A percentile compares a stretch with the other conserved stretches of the same genome.
Conservation (phyloP, 2,329 filamentous ascomycete species). For the Cladosporium phlei region DNA sequence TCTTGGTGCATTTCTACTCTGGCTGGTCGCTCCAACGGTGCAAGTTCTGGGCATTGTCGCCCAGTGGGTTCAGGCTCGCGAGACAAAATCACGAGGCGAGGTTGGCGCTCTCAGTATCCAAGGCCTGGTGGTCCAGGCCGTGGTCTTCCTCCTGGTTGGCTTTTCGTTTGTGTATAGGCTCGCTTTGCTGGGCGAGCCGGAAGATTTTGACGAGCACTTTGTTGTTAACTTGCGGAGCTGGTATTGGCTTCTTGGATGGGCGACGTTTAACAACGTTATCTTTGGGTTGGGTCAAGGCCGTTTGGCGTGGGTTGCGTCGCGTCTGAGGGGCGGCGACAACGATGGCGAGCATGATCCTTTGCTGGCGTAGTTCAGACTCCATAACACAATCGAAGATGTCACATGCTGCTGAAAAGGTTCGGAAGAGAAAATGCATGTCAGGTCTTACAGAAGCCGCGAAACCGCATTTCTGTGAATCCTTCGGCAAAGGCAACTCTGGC, state of each 20-base stretch:
- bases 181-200: background rate
- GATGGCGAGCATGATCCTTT: too few species aligned
- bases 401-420: too few species aligned
- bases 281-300: constrained; percentile 3
- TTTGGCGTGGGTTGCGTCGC: background rate
- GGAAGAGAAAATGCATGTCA: too few species aligned
- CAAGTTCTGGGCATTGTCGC: background rate
- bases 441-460: too few species aligned
- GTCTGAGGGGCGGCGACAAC: background rate
- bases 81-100: background rate
- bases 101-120: background rate
- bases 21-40: background rate
- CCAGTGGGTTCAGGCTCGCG: background rate
- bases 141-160: background rate
- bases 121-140: background rate
- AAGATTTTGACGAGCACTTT: constrained; percentile 2
- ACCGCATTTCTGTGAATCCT: too few species aligned
- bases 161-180: background rate
- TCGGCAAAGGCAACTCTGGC: too few species aligned
- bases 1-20: background rate
- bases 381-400: too few species aligned
- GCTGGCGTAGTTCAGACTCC: too few species aligned
- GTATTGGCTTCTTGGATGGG: constrained; percentile 1
- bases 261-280: constrained; percentile 2
- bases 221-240: constrained; percentile 4